These are phyloP conservation scores for Forsythia viridissima DNA, from an alignment of 257 asterid species.

Conservation along the genomic window DNA sequence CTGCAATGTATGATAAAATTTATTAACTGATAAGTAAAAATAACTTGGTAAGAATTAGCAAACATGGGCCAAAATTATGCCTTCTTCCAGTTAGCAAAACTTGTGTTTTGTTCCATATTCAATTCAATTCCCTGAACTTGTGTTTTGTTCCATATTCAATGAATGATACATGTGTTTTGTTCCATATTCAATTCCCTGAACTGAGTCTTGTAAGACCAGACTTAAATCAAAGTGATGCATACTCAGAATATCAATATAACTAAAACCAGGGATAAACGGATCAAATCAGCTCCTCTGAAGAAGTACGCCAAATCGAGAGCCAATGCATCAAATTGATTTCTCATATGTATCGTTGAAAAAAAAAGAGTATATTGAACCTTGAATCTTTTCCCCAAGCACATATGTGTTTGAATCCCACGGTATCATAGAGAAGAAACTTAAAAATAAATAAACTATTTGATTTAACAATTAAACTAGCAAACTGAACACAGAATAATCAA, in stretches of 20 bases:
- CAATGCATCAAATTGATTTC: neutral
- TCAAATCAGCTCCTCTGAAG: neutral
- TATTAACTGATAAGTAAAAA: neutral
- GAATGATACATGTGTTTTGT: neutral
- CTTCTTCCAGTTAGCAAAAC: too few relatives aligned
- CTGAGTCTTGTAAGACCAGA: neutral
- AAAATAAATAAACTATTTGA: conserved; percentile 13
- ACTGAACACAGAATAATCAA: conserved; percentile 1
- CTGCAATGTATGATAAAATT: conserved; percentile 30
- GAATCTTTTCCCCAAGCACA: neutral
- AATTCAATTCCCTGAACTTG: neutral
- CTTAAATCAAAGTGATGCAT: neutral
- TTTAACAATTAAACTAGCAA: neutral
- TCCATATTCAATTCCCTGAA: neutral
- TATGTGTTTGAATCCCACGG: neutral
- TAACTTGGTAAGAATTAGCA: too few relatives aligned
- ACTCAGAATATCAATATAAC: neutral
- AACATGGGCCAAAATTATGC: neutral
- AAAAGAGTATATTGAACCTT: neutral
- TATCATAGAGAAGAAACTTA: neutral
- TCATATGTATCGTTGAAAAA: neutral
- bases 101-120: too few relatives aligned
- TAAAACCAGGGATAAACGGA: neutral
- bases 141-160: too few relatives aligned
- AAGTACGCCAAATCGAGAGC: neutral